Conservation (phyloP, 306 rosid species). For the Rosa persica region DNA sequence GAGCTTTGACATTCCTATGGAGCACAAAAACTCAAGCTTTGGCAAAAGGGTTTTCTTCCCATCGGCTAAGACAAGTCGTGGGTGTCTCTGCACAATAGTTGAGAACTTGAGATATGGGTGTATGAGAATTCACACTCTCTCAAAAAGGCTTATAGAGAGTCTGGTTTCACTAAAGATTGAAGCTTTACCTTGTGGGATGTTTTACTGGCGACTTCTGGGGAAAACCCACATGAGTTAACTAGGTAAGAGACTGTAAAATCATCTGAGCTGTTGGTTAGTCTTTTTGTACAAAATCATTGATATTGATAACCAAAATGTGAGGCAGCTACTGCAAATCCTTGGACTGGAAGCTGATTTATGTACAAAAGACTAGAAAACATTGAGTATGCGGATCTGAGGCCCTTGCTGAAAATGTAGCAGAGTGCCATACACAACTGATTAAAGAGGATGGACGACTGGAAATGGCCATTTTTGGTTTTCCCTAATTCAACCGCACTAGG, state of each 20-base stretch:
- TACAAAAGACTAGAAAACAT: too few species aligned
- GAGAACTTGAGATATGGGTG: slow-evolving; percentile 15
- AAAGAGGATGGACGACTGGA: not conserved
- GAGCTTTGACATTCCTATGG: not conserved
- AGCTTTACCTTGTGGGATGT: slow-evolving; percentile 27
- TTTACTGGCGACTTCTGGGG: slow-evolving; percentile 19
- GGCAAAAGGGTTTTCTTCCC: slow-evolving; percentile 27
- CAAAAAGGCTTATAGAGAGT: slow-evolving; percentile 25
- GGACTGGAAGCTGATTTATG: too few species aligned
- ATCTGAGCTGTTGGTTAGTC: too few species aligned
- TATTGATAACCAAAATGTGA: not conserved
- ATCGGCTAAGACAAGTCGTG: slow-evolving; percentile 1
- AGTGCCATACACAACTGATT: too few species aligned
- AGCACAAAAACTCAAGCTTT: slow-evolving; percentile 32
- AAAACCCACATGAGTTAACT: slow-evolving; percentile 32
- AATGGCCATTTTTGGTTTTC: too few species aligned
- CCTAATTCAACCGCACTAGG: too few species aligned
- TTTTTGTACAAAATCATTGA: not conserved
- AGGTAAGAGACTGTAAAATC: slow-evolving; percentile 30
- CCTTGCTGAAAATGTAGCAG: too few species aligned
- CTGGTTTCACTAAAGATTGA: slow-evolving; percentile 16
- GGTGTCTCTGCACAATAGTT: slow-evolving; percentile 10
- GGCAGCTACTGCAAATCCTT: too few species aligned
- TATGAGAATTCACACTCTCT: slow-evolving; percentile 27
- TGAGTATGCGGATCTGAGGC: too few species aligned